A percentile compares a stretch with the other conserved stretches of the same genome.
Evolutionary conservation across 164 flowering plant species (phyloP).

Genomic region (Cinnamomum micranthum): DNA sequence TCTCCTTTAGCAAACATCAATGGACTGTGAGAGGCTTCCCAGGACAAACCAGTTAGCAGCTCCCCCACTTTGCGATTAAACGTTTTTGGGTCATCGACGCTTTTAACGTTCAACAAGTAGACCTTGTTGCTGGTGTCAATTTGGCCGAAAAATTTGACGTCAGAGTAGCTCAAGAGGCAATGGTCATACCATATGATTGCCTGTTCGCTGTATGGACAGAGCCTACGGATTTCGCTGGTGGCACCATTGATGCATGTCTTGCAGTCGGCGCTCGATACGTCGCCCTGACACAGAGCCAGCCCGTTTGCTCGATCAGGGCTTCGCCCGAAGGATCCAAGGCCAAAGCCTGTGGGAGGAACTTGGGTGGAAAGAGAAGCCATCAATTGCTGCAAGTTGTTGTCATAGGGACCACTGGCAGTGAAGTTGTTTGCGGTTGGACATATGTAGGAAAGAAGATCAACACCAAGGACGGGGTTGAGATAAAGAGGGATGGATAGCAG

Average conservation of each 20-base stretch:
- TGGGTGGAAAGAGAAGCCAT: slow-evolving; percentile 17
- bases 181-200: slow-evolving; percentile 41
- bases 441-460: slow-evolving; percentile 18
- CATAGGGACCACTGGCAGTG: slow-evolving; percentile 15
- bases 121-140: slow-evolving; percentile 24
- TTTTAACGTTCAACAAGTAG: slow-evolving; percentile 28
- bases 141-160: slow-evolving; percentile 31
- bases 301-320: slow-evolving; percentile 14
- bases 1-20: slow-evolving; percentile 34
- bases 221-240: slow-evolving; percentile 17
- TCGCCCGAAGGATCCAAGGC: slow-evolving; percentile 6
- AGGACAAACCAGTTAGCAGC: slow-evolving; percentile 20
- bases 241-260: slow-evolving; percentile 31
- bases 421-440: slow-evolving; percentile 21
- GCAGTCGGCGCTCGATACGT: slow-evolving; percentile 27
- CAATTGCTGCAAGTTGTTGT: slow-evolving; percentile 24
- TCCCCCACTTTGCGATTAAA: slow-evolving; percentile 26
- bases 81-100: slow-evolving; percentile 16
- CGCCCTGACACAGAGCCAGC: slow-evolving; percentile 46
- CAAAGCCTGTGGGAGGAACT: slow-evolving; percentile 30
- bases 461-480: slow-evolving; percentile 13
- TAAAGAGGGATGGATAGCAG: slow-evolving; percentile 15
- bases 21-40: slow-evolving; percentile 10
- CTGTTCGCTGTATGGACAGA: slow-evolving; percentile 32
- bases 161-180: slow-evolving; percentile 39